Base-by-base conservation (phyloP, 2,329 filamentous ascomycete genomes). In the Aspergillus uvarum region DNA sequence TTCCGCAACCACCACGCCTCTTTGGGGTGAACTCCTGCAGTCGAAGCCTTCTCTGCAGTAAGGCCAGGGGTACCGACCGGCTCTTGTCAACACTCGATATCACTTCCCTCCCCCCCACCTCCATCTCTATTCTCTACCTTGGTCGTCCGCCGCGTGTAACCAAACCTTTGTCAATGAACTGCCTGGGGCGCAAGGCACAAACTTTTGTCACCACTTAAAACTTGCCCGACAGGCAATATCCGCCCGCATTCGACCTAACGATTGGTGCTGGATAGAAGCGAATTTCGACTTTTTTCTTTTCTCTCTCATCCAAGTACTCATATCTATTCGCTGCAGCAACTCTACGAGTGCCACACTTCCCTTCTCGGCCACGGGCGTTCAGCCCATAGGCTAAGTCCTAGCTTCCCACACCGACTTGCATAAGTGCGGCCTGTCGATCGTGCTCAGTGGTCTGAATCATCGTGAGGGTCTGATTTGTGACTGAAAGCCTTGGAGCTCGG, bases 391-490 rank as follows among this genome's bases (percentile, higher is more conserved):
- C 65, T 68, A 59, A 63, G 35, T 51, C 48, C 54, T 64, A 61
- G 62, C 60, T 62, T 65, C 63, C 66, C 65, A 68, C 67, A 61
- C 70, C 67, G 62, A 63, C 67, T 59, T 72, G 71, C 71, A 73
- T 73, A 69, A 72, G 72, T 68, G 67, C 56, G 66, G 66, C 66
- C 67, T 68, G 70, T 67, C 65, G 68, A 71, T 72, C 70, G 62
- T 63, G 59, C 63, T 63, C 51, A 60, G 62, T 61, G 63, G 59
- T 62, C 42, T 56, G 58, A 56, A 58, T 56, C 29, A 57, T 49
- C 47, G 55, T 50, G 51, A 47, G 53, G 53, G 50, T 56, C 38
- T 60, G 44, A 48, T 55, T 61, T 19, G 49, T 50, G 56, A 54
- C 51, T 61, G 54, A 59, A 54, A 58, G 51, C 62, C 59, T 65